Base-by-base conservation (phyloP, 1,284 basidiomycete genomes). In the Fomitopsis betulina region DNA sequence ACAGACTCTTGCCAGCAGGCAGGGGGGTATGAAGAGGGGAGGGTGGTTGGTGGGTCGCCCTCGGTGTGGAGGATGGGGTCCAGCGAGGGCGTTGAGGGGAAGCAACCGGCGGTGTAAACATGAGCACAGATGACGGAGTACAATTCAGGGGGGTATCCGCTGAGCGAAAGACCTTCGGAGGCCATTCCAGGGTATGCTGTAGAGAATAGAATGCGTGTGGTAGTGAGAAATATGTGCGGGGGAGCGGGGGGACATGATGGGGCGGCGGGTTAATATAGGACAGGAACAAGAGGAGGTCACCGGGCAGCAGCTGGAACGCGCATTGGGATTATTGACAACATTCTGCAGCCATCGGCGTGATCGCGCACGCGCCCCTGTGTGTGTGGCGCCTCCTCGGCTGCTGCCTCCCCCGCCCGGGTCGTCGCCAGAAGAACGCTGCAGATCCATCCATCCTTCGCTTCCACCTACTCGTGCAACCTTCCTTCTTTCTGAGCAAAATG, bases 11-110 rank as follows among this genome's bases (percentile, higher is more conserved):
- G 74, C 84, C 85, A 91, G 67, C 82, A 80, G 7, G 81, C 73
- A 1, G 86, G 76, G 0, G 90, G 90, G 62, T 82, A 76, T 17
- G 90, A 84, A 0, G 89, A 87, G 1, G 90, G 91, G 27, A 86
- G 73, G 3, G 76, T 77, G 0, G 82, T 83, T 0, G 91, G 90
- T 19, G 77, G 69, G 1, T 77, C 76, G 63, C 75, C 66, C 43
- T 80, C 75, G n/a, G 73, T 70, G 52, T 75, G 66, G 27, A 86
- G 75, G 54, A 85, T 73, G 19, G 91, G 91, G 67, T 93, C 90
- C 61, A 93, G 80, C 19, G 87, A 88, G 2, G 81, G 76, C 2
- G 73, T 54, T 6, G 73, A 60, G 8, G 85, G 76, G 3, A 84
- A 83, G 5, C 85, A 70, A 60, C 84, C 85, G 19, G 83, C 75